A percentile compares a stretch with the other conserved stretches of the same genome.
Evolutionary conservation across 768 basidiomycete genomes (phyloP).

Genomic region (Coprinopsis marcescibilis): DNA sequence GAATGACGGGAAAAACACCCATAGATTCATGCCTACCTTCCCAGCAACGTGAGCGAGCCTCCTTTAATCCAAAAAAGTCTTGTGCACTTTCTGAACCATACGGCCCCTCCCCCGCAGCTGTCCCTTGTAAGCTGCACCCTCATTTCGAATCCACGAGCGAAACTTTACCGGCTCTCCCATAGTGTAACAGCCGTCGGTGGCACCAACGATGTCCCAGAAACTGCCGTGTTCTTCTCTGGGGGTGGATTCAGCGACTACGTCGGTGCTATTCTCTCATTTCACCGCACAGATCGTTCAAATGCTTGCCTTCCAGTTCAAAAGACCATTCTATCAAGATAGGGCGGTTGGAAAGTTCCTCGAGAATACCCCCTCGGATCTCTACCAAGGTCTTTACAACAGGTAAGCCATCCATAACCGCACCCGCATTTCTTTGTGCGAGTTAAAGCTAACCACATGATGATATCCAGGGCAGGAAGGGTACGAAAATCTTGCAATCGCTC

Average conservation of each 20-base stretch:
- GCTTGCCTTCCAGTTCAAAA: conserved; percentile 34
- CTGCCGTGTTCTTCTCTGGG: conserved; percentile 56
- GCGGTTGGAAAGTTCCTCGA: conserved; percentile 41
- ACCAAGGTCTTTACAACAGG: conserved; percentile 57
- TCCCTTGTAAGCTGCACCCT: conserved; percentile 37
- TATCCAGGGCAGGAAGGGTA: conserved; percentile 48
- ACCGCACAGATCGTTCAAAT: neutral
- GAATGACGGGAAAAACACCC: conserved; percentile 51
- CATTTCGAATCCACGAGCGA: neutral
- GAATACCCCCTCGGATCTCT: conserved; percentile 40
- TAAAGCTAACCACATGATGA: neutral
- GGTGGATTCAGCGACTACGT: conserved; percentile 74
- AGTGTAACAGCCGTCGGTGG: conserved; percentile 74
- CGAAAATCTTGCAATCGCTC: conserved; percentile 14
- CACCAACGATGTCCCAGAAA: conserved; percentile 54
- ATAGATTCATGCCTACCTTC: conserved; percentile 53
- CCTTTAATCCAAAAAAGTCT: neutral
- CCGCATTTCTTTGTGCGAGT: neutral
- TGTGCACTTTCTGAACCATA: neutral
- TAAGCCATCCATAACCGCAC: conserved; percentile 22
- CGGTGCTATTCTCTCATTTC: conserved; percentile 16
- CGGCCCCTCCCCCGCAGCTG: conserved; percentile 24
- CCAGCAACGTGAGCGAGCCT: conserved; percentile 37
- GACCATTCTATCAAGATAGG: conserved; percentile 47
- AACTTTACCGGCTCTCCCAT: neutral